Base-by-base conservation (phyloP, 257 asterid genomes). In the Misopates orontium region DNA sequence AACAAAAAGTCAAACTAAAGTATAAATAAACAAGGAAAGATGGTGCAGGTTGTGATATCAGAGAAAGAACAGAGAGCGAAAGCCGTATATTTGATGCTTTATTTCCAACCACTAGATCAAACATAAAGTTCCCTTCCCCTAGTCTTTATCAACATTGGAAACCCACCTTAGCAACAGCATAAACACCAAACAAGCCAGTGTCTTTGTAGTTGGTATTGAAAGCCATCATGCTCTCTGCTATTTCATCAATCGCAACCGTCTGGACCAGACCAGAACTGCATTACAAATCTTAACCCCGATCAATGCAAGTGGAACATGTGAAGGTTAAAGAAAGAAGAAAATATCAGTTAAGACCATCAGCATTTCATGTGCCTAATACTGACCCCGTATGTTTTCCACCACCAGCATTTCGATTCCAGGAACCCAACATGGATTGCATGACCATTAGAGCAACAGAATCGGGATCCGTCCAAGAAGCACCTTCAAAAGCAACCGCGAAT, bases 301-400 rank as follows among this genome's bases (percentile, higher is more conserved):
- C 48, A 67, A 66, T 60, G 65, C 57, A 68, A 10, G 23, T 31
- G 18, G 39, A n/a, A 19, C 18, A 44, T 51, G 44, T n/a, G n/a
- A n/a, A 51, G 61, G 62, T 28, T 32, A 53, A 39, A 54, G 60
- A 40, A 45, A 50, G 3, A n/a, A 23, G 53, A 20, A 28, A 42
- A 17, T 25, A 4, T 32, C 18, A 42, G 41, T 47, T 60, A 12
- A n/a, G n/a, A 62, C 47, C 18, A 52, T n/a, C 20, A 16, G 13
- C 48, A 21, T 39, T 22, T 16, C 31, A 23, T 25, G 68, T 0
- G 21, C 60, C 24, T 48, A 56, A 41, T 63, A 79, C 86, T 63
- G 71, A 90, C 97, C 96, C 96, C 92, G 82, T 84, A 80, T 90
- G 92, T 80, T 85, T 85, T 66, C 95, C 97, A 1, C 96, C 90